phyloP scores from a whole-genome alignment of 148 eudicot species.

The Silene latifolia region DNA sequence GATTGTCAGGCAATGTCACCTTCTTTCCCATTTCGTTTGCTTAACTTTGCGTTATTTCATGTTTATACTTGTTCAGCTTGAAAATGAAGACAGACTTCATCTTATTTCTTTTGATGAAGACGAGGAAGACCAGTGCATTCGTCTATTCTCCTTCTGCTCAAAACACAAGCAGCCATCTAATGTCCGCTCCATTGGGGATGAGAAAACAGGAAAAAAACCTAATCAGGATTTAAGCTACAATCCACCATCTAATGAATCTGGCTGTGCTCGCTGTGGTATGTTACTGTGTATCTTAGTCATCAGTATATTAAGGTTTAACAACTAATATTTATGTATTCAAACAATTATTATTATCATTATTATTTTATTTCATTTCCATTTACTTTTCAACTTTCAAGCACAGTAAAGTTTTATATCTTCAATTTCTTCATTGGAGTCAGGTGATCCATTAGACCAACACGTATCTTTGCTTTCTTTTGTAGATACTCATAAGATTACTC shows the following conservation, averaged over 20 bases:
- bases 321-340: neutral
- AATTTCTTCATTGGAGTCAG: too few species aligned
- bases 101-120: constrained; percentile 81
- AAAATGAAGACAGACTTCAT: constrained; percentile 74
- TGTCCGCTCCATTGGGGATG: constrained; percentile 41
- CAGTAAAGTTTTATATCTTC: neutral
- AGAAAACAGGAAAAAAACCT: constrained; percentile 34
- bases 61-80: constrained; percentile 50
- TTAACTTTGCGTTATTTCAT: constrained; percentile 2
- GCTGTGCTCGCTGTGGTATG: constrained; percentile 95
- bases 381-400: neutral
- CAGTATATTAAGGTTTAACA: neutral
- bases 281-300: constrained; percentile 16
- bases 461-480: neutral
- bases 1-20: neutral
- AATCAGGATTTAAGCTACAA: constrained; percentile 39
- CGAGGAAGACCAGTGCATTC: constrained; percentile 89
- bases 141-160: constrained; percentile 79
- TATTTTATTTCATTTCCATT: neutral
- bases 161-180: constrained; percentile 67
- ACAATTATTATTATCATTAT: neutral
- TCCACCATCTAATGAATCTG: constrained; percentile 74
- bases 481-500: neutral
- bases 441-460: neutral
- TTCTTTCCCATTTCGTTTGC: neutral